These are phyloP conservation scores for Chlorella sp. DNA, from an alignment of 139 green algal species.

Conservation along the genomic window DNA sequence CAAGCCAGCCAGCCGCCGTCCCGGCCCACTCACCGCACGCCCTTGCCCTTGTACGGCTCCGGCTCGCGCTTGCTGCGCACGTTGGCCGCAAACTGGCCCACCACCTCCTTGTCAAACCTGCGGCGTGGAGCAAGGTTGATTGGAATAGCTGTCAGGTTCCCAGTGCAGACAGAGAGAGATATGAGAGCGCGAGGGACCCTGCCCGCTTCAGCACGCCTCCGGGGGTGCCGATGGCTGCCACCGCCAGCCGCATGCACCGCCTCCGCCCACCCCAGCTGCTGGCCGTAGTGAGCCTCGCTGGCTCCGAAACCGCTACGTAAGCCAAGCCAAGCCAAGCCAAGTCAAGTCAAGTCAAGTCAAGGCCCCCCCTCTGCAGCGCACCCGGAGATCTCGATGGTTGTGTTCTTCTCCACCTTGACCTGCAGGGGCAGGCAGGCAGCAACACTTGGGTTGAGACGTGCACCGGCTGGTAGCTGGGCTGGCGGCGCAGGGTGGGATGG, in stretches of 20 bases:
- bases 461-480: neutral
- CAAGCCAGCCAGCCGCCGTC: neutral
- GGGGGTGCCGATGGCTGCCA: too few relatives aligned
- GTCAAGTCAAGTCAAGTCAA: too few relatives aligned
- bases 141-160: too few relatives aligned
- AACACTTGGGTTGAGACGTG: neutral
- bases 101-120: conserved; percentile 82
- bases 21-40: conserved; percentile 66
- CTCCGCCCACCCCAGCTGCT: too few relatives aligned
- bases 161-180: too few relatives aligned
- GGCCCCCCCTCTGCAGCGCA: neutral
- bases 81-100: conserved; percentile 94
- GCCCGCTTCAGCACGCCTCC: too few relatives aligned
- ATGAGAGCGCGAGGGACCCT: too few relatives aligned
- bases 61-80: conserved; percentile 89
- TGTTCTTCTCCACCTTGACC: conserved; percentile 90
- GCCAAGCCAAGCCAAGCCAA: too few relatives aligned
- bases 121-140: neutral
- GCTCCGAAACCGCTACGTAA: too few relatives aligned
- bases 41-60: conserved; percentile 77
- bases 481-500: too few relatives aligned
- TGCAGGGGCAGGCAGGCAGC: neutral
- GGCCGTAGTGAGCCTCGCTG: too few relatives aligned
- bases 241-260: too few relatives aligned
- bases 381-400: conserved; percentile 56